A percentile compares a stretch with the other conserved stretches of the same genome.
phyloP scores from a whole-genome alignment of 2,329 filamentous ascomycete species.

The Magnaporthiopsis rhizophila region DNA sequence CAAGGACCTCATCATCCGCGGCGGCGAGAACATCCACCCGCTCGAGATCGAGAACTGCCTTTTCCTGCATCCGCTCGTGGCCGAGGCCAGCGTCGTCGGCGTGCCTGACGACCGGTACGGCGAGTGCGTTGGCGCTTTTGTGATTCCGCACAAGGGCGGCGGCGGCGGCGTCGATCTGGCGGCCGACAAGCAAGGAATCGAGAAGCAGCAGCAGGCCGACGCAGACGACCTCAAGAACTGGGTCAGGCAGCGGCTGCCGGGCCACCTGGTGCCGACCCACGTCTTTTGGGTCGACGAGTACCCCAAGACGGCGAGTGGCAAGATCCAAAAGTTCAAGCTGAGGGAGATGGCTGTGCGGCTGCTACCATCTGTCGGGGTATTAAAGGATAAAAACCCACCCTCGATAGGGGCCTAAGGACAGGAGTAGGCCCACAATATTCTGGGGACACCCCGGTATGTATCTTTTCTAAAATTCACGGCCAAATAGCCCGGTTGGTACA shows the following conservation, averaged over 20 bases:
- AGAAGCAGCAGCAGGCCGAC: conserved; percentile 30
- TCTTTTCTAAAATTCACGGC: too few species aligned
- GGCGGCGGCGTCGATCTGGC: conserved; percentile 19
- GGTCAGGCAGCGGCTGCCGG: conserved; percentile 61
- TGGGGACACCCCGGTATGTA: too few species aligned
- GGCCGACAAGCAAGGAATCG: too few species aligned
- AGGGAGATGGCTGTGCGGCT: conserved; percentile 46
- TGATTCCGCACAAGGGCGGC: conserved; percentile 42
- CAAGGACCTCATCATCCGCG: conserved; percentile 92
- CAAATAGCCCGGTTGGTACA: too few species aligned
- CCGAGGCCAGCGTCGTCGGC: conserved; percentile 76
- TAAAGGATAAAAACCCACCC: too few species aligned
- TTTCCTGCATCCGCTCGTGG: conserved; percentile 60
- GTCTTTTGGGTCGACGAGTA: conserved; percentile 83
- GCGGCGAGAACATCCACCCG: conserved; percentile 93
- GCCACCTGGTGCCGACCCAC: conserved; percentile 77
- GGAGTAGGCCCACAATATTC: too few species aligned
- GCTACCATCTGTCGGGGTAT: not conserved
- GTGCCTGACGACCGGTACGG: conserved; percentile 76
- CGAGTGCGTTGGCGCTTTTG: conserved; percentile 79
- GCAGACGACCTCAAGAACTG: conserved; percentile 56
- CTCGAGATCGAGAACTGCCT: conserved; percentile 87
- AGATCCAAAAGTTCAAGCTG: conserved; percentile 92
- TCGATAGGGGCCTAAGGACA: too few species aligned
- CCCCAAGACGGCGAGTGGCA: conserved; percentile 92